Evolutionary conservation across 257 asterid species (phyloP).

Genomic region (Misopates orontium): DNA sequence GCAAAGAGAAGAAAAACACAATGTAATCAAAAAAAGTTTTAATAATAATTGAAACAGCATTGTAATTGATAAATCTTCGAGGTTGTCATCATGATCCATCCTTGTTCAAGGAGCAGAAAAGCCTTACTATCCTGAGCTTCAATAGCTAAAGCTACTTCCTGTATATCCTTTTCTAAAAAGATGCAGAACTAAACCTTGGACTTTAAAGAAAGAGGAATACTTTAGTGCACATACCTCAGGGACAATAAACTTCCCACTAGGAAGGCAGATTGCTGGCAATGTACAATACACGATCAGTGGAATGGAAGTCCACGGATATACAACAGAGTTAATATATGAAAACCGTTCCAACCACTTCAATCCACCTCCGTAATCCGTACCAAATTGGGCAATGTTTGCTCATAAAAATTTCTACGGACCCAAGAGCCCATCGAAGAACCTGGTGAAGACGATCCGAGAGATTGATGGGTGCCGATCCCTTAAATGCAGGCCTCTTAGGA

Average conservation of each 20-base stretch:
- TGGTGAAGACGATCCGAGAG: conserved; percentile 95
- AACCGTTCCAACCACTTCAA: conserved; percentile 74
- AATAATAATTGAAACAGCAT: too few species aligned
- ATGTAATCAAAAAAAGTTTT: too few species aligned
- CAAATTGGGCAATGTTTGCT: conserved; percentile 93
- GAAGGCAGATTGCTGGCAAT: conserved; percentile 90
- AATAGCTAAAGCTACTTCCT: too few species aligned
- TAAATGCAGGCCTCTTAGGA: conserved; percentile 78
- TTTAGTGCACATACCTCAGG: conserved; percentile 62
- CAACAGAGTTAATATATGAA: conserved; percentile 83
- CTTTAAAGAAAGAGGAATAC: not conserved
- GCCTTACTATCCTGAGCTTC: too few species aligned
- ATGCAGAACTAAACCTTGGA: too few species aligned
- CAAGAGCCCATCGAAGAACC: conserved; percentile 96
- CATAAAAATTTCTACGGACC: conserved; percentile 86
- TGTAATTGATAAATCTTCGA: too few species aligned
- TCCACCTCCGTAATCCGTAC: conserved; percentile 96
- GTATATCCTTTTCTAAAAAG: too few species aligned
- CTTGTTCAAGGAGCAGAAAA: too few species aligned
- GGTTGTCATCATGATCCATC: too few species aligned
- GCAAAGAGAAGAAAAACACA: too few species aligned
- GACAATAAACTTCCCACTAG: conserved; percentile 83
- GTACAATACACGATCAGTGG: conserved; percentile 87
- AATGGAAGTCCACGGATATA: conserved; percentile 87
- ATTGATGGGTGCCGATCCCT: conserved; percentile 88